Evolutionary conservation across 2,329 filamentous ascomycete genomes (phyloP), one percentile per base, ranked within the genome.

Genomic region (Malbranchea zuffiana): DNA sequence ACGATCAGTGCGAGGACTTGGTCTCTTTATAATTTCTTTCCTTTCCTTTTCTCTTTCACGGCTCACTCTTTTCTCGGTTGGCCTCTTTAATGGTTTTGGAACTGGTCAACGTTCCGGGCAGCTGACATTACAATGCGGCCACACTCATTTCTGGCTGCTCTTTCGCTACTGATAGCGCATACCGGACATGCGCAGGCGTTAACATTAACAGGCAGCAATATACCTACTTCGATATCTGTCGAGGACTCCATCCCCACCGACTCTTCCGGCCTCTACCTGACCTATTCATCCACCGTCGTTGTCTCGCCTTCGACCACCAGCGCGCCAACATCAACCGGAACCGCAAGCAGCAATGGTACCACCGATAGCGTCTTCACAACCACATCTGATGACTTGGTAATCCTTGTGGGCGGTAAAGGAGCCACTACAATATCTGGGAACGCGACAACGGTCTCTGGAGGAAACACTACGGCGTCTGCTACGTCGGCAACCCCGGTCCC

Each of bases 401-500:
- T 67, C 15, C 51, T 69, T 12, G 49, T 57, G 5, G 62, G 62
- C n/a, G 50, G 53, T 20, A 44, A 51, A 12, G 52, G 49, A 7
- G 50, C 53, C 12, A 48, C 47, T 5, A 26, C 23, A 2, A 40
- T 38, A 16, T 32, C 39, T 16, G 30, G 50, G 3, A 55, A 52
- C 16, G 44, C 32, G 19, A 53, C 61, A 2, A 66, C 64, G 23
- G 49, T 69, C 16, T 68, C 69, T 19, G 65, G 67, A 26, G 65
- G 66, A 27, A 71, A 69, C 37, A 57, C 57, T 18, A 62, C 60
- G 16, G 49, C 55, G 6, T 68, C 67, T 23, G 60, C 66, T 2
- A 70, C 68, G 32, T 56, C 56, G 33, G 65, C 67, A 12, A 60
- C 57, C 17, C 46, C 60, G 17, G 54, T 55, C 10, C 68, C 78